phyloP scores from a whole-genome alignment of 306 rosid species.

The Cucumis cinereus region DNA sequence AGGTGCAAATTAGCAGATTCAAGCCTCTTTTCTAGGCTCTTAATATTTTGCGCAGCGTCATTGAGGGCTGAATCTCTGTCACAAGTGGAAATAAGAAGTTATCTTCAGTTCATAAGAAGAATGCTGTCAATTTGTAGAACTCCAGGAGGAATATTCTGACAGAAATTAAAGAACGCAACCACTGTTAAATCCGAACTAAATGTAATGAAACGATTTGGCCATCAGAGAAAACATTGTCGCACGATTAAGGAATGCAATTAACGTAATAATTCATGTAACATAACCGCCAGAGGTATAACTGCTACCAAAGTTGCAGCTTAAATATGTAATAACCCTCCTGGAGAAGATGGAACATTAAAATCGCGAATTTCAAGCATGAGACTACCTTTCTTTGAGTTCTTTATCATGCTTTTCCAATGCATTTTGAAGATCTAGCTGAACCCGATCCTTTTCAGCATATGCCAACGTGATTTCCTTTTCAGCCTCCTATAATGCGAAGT shows the following conservation, averaged over 20 bases:
- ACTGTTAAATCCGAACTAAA: background rate
- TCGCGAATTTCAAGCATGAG: constrained; percentile 5
- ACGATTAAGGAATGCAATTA: background rate
- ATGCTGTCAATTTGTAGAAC: constrained; percentile 7
- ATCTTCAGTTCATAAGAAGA: background rate
- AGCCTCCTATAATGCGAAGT: constrained; percentile 53
- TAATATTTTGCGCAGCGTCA: constrained; percentile 47
- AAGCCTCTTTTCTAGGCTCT: constrained; percentile 60
- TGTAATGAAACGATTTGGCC: background rate
- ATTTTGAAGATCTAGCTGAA: constrained; percentile 62
- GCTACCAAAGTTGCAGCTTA: background rate
- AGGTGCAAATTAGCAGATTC: constrained; percentile 48
- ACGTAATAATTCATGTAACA: background rate
- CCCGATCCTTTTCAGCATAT: constrained; percentile 62
- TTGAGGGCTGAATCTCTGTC: constrained; percentile 60
- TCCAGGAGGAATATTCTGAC: background rate
- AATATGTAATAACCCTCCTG: background rate
- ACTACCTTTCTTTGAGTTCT: constrained; percentile 71
- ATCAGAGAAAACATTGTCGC: background rate
- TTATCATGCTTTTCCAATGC: constrained; percentile 45
- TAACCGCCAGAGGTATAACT: background rate
- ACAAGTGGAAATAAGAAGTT: constrained; percentile 21
- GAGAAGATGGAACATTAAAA: background rate
- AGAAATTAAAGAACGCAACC: background rate
- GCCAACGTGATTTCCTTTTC: constrained; percentile 61